phyloP scores from a whole-genome alignment of 495 filamentous ascomycete genomes.

The Astrothelium subdiscretum region DNA sequence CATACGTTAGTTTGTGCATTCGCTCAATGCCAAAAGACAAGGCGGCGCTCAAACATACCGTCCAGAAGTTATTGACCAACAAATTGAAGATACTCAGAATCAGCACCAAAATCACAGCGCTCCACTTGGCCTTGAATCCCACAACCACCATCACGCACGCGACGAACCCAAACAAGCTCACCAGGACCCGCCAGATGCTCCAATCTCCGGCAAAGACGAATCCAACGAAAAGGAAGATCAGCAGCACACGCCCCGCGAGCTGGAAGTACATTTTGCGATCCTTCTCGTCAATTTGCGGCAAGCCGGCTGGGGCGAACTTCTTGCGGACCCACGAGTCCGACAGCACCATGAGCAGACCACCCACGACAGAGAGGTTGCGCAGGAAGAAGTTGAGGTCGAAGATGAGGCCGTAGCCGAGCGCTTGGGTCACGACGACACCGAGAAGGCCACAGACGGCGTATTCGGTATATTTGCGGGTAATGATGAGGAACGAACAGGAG shows the following conservation, averaged over 20 bases:
- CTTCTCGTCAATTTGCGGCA: constrained; percentile 93
- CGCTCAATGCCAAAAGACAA: neutral
- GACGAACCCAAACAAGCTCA: constrained; percentile 70
- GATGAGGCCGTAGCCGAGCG: constrained; percentile 92
- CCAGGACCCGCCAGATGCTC: constrained; percentile 72
- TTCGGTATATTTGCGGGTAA: constrained; percentile 81
- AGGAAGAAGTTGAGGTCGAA: constrained; percentile 99
- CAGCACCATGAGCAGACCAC: constrained; percentile 92
- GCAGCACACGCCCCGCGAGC: constrained; percentile 85
- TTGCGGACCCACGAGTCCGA: constrained; percentile 97
- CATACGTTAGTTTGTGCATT: neutral
- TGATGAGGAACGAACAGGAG: constrained; percentile 70
- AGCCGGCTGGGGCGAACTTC: constrained; percentile 87
- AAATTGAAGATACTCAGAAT: constrained; percentile 94
- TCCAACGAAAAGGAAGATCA: constrained; percentile 93
- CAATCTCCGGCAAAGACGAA: constrained; percentile 94
- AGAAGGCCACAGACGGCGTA: constrained; percentile 85
- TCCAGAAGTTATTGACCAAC: constrained; percentile 99
- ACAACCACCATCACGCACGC: constrained; percentile 98
- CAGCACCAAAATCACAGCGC: constrained; percentile 83
- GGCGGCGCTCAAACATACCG: constrained; percentile 49
- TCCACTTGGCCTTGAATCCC: constrained; percentile 99
- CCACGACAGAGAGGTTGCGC: constrained; percentile 92
- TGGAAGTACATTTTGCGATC: constrained; percentile 99
- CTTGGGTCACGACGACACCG: constrained; percentile 87